These are phyloP conservation scores for Helicostylum pulchrum DNA, from an alignment of 192 early-diverging fungal species.

Conservation along the genomic window DNA sequence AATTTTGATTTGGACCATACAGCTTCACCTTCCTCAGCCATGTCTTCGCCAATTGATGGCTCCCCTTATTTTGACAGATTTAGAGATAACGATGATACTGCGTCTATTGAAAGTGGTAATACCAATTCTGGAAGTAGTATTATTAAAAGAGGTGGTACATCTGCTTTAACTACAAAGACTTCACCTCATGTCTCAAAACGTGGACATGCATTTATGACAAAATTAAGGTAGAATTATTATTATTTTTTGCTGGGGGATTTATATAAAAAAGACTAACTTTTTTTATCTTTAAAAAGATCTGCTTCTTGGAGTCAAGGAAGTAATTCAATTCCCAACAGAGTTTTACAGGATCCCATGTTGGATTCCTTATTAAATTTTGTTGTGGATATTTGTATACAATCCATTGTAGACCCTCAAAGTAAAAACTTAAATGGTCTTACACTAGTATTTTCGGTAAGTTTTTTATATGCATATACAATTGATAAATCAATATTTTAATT, in stretches of 20 bases:
- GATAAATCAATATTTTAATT: neutral
- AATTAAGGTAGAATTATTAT: slow-evolving; percentile 16
- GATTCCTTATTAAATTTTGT: slow-evolving; percentile 52
- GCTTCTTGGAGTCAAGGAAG: slow-evolving; percentile 13
- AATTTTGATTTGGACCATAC: slow-evolving; percentile 27
- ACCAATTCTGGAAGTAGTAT: slow-evolving; percentile 15
- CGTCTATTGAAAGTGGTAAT: slow-evolving; percentile 5
- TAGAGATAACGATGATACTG: neutral
- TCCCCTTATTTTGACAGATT: neutral
- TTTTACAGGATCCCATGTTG: slow-evolving; percentile 30
- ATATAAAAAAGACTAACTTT: neutral
- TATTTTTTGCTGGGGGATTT: neutral
- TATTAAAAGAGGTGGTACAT: slow-evolving; percentile 31
- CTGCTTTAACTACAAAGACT: slow-evolving; percentile 33
- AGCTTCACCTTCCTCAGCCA: slow-evolving; percentile 1
- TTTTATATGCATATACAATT: neutral
- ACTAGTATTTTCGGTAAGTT: slow-evolving; percentile 42
- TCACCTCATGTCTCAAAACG: slow-evolving; percentile 36
- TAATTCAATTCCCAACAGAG: neutral
- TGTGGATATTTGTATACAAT: slow-evolving; percentile 51
- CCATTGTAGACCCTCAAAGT: slow-evolving; percentile 43
- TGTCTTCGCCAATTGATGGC: neutral
- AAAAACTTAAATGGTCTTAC: slow-evolving; percentile 46
- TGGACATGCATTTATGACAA: slow-evolving; percentile 21
- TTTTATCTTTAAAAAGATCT: slow-evolving; percentile 5